Evolutionary conservation across 2,329 filamentous ascomycete species (phyloP).

Genomic region (Chaetothyriales sp.): DNA sequence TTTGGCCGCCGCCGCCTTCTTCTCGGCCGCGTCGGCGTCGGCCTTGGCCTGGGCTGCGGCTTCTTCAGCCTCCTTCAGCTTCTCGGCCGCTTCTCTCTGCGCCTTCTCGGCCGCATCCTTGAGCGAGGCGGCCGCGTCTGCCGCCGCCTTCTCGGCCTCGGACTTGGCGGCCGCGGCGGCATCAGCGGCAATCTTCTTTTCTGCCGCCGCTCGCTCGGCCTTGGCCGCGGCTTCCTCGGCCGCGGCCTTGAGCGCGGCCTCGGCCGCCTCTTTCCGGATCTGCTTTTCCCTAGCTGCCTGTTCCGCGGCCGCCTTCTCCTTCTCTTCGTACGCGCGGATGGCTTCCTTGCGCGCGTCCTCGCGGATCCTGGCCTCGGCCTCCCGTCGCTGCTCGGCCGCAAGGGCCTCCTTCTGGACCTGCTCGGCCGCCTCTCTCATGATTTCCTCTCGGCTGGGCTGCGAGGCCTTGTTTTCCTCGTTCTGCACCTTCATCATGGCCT

Average conservation of each 20-base stretch:
- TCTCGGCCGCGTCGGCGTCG: slow-evolving; percentile 19
- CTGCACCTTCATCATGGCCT: slow-evolving; percentile 38
- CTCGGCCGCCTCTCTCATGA: slow-evolving; percentile 7
- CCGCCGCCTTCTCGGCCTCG: slow-evolving; percentile 26
- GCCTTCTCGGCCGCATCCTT: slow-evolving; percentile 20
- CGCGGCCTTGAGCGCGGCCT: slow-evolving; percentile 34
- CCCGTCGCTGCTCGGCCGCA: slow-evolving; percentile 22
- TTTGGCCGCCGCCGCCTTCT: slow-evolving; percentile 22
- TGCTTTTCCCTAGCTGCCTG: slow-evolving; percentile 16
- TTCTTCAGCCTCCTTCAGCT: slow-evolving; percentile 22
- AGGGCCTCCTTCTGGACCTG: slow-evolving; percentile 39
- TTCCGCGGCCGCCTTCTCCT: slow-evolving; percentile 12
- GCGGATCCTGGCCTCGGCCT: slow-evolving; percentile 18
- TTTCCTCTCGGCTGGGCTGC: slow-evolving; percentile 10
- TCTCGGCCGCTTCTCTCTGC: slow-evolving; percentile 23
- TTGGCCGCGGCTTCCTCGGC: slow-evolving; percentile 34
- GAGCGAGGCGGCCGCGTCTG: slow-evolving; percentile 23
- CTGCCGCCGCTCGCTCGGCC: slow-evolving; percentile 27
- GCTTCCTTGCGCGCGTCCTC: slow-evolving; percentile 14
- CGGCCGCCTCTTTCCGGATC: slow-evolving; percentile 25
- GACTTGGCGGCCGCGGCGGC: slow-evolving; percentile 26
- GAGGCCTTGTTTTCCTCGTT: slow-evolving; percentile 26
- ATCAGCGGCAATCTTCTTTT: slow-evolving; percentile 25
- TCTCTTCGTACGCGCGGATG: slow-evolving; percentile 13
- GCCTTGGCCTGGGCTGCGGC: slow-evolving; percentile 22